A percentile compares a stretch with the other conserved stretches of the same genome.
These are phyloP conservation scores for Phytophthora meadii DNA, from an alignment of 352 stramenopile genomes.

Conservation along the genomic window DNA sequence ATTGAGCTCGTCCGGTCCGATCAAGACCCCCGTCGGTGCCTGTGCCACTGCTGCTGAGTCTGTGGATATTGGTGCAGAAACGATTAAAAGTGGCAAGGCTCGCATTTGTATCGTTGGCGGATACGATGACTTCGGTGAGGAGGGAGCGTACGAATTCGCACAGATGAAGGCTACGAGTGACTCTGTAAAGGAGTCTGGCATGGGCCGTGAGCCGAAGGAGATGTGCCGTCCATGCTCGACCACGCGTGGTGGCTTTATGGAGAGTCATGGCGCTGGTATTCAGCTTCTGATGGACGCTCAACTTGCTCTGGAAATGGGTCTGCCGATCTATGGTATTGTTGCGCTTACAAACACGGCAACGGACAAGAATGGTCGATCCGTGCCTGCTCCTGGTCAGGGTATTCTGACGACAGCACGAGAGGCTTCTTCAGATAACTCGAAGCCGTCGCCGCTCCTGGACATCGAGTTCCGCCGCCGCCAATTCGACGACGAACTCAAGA, in stretches of 20 bases:
- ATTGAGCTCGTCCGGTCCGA: slow-evolving; percentile 85
- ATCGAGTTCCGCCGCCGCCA: slow-evolving; percentile 76
- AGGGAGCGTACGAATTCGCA: too few relatives aligned
- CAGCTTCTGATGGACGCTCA: slow-evolving; percentile 90
- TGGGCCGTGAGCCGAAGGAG: slow-evolving; percentile 82
- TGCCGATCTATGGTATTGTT: slow-evolving; percentile 87
- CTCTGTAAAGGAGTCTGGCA: slow-evolving; percentile 79
- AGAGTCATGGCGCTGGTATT: slow-evolving; percentile 88
- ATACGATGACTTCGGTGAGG: slow-evolving; percentile 91
- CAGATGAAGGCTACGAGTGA: slow-evolving; percentile 91
- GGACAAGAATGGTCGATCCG: slow-evolving; percentile 88
- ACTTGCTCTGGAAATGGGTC: slow-evolving; percentile 87
- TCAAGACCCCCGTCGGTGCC: slow-evolving; percentile 89
- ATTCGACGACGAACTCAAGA: slow-evolving; percentile 76
- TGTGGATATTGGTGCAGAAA: slow-evolving; percentile 89
- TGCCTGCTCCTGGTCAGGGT: slow-evolving; percentile 85
- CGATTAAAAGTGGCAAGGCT: slow-evolving; percentile 89
- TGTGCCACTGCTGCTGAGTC: slow-evolving; percentile 89
- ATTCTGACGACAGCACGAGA: slow-evolving; percentile 89
- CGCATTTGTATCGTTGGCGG: slow-evolving; percentile 86
- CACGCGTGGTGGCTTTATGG: slow-evolving; percentile 88
- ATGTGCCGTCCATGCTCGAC: slow-evolving; percentile 87
- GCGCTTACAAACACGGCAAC: slow-evolving; percentile 87
- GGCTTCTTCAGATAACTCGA: slow-evolving; percentile 17
- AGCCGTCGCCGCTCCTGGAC: slow-evolving; percentile 68